Conservation (phyloP, 176 grass and related monocot species). For the Oryza glaberrima region DNA sequence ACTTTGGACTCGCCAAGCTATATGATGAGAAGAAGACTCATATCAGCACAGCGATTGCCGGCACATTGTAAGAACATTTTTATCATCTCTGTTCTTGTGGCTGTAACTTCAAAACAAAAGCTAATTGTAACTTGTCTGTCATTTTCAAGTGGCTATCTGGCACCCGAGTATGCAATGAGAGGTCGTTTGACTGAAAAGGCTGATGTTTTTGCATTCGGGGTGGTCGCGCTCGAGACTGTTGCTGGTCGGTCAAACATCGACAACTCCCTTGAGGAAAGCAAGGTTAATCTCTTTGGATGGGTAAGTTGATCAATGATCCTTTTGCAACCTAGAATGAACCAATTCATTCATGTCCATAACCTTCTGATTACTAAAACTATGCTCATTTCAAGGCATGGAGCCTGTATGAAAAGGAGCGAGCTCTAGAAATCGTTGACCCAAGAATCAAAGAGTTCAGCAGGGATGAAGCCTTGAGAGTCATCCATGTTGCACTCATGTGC, state of each 20-base stretch:
- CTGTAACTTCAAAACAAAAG: not conserved
- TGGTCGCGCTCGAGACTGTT: constrained; percentile 57
- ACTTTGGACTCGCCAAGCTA: constrained; percentile 71
- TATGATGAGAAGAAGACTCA: constrained; percentile 63
- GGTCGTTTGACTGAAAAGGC: constrained; percentile 68
- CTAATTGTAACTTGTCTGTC: not conserved
- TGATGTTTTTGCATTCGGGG: constrained; percentile 68
- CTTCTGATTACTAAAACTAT: not conserved
- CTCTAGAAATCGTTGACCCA: constrained; percentile 44
- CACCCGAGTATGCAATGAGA: constrained; percentile 76
- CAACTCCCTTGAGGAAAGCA: constrained; percentile 27
- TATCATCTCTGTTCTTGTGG: not conserved
- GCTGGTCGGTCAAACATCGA: constrained; percentile 54
- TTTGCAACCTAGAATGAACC: not conserved
- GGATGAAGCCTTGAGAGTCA: constrained; percentile 45
- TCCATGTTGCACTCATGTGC: constrained; percentile 58
- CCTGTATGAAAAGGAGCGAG: constrained; percentile 46
- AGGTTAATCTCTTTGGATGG: constrained; percentile 60
- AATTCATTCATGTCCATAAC: not conserved
- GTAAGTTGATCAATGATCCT: constrained; percentile 31
- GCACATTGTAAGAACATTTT: constrained; percentile 60
- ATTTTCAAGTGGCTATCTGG: constrained; percentile 58
- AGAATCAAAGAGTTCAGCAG: constrained; percentile 21
- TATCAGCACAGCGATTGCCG: constrained; percentile 57
- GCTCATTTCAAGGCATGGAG: constrained; percentile 47